These are phyloP conservation scores for Penicillium sp. DNA, from an alignment of 2,329 filamentous ascomycete species.

Conservation along the genomic window DNA sequence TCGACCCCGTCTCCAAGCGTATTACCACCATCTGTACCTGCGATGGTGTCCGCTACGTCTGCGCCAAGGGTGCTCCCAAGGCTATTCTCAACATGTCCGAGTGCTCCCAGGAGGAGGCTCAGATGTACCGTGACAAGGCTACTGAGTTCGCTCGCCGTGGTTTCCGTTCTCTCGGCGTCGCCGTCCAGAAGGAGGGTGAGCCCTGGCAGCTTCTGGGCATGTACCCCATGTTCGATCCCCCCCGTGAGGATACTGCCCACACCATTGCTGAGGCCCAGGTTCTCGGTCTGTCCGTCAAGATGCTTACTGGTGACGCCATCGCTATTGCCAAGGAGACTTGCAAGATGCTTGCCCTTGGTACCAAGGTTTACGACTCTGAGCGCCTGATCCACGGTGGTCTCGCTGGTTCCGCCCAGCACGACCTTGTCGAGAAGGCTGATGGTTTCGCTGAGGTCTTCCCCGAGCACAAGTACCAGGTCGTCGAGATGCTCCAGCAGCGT, in stretches of 20 bases:
- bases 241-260: conserved; percentile 72
- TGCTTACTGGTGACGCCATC: conserved; percentile 77
- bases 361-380: conserved; percentile 78
- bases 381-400: conserved; percentile 75
- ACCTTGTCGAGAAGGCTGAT: conserved; percentile 71
- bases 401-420: conserved; percentile 69
- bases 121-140: conserved; percentile 69
- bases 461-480: conserved; percentile 74
- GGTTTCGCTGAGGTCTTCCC: conserved; percentile 74
- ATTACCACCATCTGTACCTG: conserved; percentile 69
- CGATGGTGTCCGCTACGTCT: conserved; percentile 68
- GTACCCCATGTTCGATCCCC: conserved; percentile 77
- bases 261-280: conserved; percentile 74
- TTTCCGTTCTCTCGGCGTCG: conserved; percentile 77
- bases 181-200: conserved; percentile 73
- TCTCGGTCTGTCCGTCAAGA: conserved; percentile 75
- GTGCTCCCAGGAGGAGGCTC: conserved; percentile 63
- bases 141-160: conserved; percentile 74
- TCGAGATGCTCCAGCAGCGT: conserved; percentile 72
- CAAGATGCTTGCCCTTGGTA: conserved; percentile 76
- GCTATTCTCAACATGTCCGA: conserved; percentile 68
- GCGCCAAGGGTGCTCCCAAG: conserved; percentile 75
- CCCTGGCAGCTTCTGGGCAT: conserved; percentile 72
- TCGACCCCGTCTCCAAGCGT: conserved; percentile 77
- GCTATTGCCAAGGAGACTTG: conserved; percentile 79